Evolutionary conservation across 2,329 filamentous ascomycete species (phyloP), one percentile per base, ranked within the genome.

Genomic region (Aspergillus sergii): DNA sequence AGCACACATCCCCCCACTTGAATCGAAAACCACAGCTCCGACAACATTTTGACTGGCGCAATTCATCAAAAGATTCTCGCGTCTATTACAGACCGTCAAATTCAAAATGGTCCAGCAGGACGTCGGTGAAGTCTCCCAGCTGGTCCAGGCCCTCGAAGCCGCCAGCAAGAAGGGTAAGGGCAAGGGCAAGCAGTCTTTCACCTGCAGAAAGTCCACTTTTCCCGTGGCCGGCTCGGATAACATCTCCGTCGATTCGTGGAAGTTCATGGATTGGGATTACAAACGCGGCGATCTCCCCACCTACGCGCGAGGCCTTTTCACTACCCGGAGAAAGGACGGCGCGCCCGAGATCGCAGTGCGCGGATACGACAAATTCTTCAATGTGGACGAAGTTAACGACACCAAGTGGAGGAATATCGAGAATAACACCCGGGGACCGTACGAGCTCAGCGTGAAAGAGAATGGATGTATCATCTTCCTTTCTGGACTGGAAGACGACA

Each of bases 401-500:
- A 99, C 95, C 4, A 86, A 89, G 71, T 99, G 95, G 95, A 78
- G 82, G 19, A 91, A 90, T 72, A 92, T 99, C 64, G 83, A 90
- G 73, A 79, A 80, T 32, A 85, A 91, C 61, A 98, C 95, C 0
- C 82, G 87, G 67, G 93, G 93, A 0, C 95, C 95, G 0, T 99
- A 98, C 72, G 95, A 99, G 79, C 82, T 99, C 61, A 98, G 93
- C 62, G 88, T 98, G 58, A 99, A 99, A 81, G 95, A 99, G 79
- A 99, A 99, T 73, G 95, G 95, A n/a, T 99, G 95, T 78, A 99
- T 99, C 78, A 97, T 99, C 70, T 99, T 99, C 81, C 89, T 99
- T 51, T 90, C 93, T 19, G 95, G 94, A 16, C 83, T 99, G 26
- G 92, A 96, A 72, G 94, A 97, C 72, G 94, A 88, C 41, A 93